Percentiles rank a stretch among this genome's conserved stretches.
phyloP scores from a whole-genome alignment of 495 filamentous ascomycete genomes.

The Aspergillus funiculosus region DNA sequence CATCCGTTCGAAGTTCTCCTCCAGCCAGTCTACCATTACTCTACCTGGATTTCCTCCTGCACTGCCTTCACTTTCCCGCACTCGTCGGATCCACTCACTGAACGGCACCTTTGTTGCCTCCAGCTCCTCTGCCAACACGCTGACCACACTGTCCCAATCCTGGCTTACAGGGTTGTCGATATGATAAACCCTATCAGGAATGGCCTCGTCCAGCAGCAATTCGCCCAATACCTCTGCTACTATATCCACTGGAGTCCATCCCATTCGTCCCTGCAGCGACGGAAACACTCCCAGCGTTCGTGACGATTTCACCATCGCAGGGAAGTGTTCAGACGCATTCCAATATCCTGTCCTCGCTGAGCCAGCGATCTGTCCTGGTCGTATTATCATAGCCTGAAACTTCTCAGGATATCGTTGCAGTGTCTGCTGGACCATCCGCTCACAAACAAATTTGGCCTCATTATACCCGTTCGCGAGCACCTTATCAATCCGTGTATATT shows the following conservation, averaged over 20 bases:
- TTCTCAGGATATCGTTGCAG: constrained; percentile 36
- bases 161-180: constrained; percentile 51
- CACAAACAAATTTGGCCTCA: constrained; percentile 48
- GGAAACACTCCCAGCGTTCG: constrained; percentile 43
- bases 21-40: constrained; percentile 44
- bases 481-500: constrained; percentile 23
- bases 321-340: constrained; percentile 47
- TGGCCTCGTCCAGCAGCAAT: constrained; percentile 23
- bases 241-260: constrained; percentile 47
- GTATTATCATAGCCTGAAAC: constrained; percentile 41
- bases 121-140: constrained; percentile 38
- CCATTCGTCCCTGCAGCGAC: constrained; percentile 35
- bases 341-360: constrained; percentile 46
- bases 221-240: constrained; percentile 38
- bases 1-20: constrained; percentile 47
- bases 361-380: constrained; percentile 48
- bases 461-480: constrained; percentile 44
- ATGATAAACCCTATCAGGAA: constrained; percentile 44
- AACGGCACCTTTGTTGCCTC: constrained; percentile 38
- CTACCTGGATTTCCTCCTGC: constrained; percentile 46
- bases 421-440: constrained; percentile 46
- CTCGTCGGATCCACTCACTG: constrained; percentile 42
- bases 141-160: constrained; percentile 40
- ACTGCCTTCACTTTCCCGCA: constrained; percentile 18
- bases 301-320: constrained; percentile 47